phyloP scores from a whole-genome alignment of 306 rosid species.

The Amphicarpaea edgeworthii region DNA sequence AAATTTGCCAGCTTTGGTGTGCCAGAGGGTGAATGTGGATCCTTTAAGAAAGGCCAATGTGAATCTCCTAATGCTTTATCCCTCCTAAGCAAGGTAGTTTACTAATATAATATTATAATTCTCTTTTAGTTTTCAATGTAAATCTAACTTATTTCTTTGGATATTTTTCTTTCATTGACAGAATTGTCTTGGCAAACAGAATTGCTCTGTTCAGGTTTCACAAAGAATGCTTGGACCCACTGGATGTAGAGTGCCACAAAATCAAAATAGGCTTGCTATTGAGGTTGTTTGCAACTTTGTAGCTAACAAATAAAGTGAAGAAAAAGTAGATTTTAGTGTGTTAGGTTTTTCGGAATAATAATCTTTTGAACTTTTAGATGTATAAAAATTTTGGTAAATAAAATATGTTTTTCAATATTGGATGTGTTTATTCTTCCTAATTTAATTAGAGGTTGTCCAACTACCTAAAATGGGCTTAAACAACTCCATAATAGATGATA shows the following conservation, averaged over 20 bases:
- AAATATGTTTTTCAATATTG: no score
- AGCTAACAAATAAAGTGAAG: no score
- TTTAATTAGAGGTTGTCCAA: no score
- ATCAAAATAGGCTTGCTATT: constrained; percentile 27
- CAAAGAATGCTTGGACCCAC: constrained; percentile 22
- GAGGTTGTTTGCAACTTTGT: constrained; percentile 30
- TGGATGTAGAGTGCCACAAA: constrained; percentile 1
- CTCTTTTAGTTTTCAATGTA: background rate
- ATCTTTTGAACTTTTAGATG: no score
- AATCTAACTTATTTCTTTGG: background rate
- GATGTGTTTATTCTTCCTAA: no score
- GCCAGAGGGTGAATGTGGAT: constrained; percentile 35
- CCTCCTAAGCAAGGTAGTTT: background rate
- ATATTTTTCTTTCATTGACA: constrained; percentile 2
- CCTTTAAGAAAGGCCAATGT: constrained; percentile 27
- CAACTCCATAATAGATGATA: no score
- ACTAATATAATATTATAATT: background rate
- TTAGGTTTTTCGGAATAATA: no score
- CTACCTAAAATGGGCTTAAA: no score
- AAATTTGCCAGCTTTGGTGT: constrained; percentile 51
- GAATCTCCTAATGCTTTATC: constrained; percentile 11
- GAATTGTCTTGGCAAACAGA: constrained; percentile 25
- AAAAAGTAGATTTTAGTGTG: no score
- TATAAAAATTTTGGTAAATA: no score
- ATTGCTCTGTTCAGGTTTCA: constrained; percentile 21